Evolutionary conservation across 2,329 filamentous ascomycete genomes (phyloP).

Genomic region (Exophiala calicioides): DNA sequence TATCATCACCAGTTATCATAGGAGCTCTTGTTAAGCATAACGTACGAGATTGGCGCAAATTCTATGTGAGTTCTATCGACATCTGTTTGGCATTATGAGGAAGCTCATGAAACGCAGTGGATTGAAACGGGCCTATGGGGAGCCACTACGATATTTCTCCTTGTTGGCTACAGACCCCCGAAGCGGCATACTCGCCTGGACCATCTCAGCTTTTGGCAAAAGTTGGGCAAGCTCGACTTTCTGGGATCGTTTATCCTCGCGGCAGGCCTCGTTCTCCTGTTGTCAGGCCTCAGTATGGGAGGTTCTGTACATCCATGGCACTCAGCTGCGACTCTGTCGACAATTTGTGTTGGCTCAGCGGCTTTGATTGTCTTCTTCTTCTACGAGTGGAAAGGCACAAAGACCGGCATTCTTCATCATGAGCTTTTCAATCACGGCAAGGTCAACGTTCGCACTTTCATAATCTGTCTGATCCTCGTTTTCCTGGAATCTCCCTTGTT

Average conservation of each 20-base stretch:
- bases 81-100: not conserved
- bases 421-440: constrained; percentile 12
- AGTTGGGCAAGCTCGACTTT: constrained; percentile 7
- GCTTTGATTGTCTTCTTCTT: constrained; percentile 11
- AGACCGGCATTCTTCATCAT: constrained; percentile 14
- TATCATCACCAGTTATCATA: constrained; percentile 15
- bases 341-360: constrained; percentile 6
- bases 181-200: constrained; percentile 7
- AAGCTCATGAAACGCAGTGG: constrained; percentile 10
- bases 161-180: constrained; percentile 10
- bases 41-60: constrained; percentile 15
- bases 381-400: constrained; percentile 21
- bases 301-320: constrained; percentile 13
- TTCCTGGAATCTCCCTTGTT: constrained; percentile 13
- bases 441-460: constrained; percentile 12
- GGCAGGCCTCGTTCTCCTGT: constrained; percentile 2
- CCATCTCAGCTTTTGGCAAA: constrained; percentile 7
- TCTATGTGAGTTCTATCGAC: constrained; percentile 12
- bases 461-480: constrained; percentile 10
- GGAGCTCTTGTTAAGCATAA: constrained; percentile 11
- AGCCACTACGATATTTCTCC: not conserved
- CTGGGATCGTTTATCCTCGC: not conserved
- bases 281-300: constrained; percentile 5
- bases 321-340: constrained; percentile 1
- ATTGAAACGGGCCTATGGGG: constrained; percentile 19